These are phyloP conservation scores for Arthroderma sp. DNA, from an alignment of 2,329 filamentous ascomycete genomes.

Conservation along the genomic window DNA sequence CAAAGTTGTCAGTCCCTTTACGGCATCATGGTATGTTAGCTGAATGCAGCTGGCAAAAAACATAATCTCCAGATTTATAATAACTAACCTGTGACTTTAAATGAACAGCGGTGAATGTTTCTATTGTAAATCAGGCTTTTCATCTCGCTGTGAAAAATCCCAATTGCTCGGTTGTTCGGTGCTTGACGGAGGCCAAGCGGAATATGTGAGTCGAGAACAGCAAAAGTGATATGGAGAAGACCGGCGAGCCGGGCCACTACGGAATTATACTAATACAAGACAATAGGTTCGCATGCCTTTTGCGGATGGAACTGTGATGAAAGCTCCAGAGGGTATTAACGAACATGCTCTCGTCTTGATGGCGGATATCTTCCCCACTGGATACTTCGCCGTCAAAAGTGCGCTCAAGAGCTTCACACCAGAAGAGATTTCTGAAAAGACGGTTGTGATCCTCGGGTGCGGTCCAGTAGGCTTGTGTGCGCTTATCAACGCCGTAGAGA, in stretches of 20 bases:
- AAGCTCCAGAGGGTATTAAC: constrained; percentile 56
- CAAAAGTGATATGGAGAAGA: background rate
- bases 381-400: constrained; percentile 71
- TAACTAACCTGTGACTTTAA: background rate
- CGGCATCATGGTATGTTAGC: constrained; percentile 53
- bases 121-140: constrained; percentile 66
- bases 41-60: background rate
- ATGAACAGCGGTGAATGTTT: constrained; percentile 54
- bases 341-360: constrained; percentile 69
- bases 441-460: constrained; percentile 70
- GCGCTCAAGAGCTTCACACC: constrained; percentile 52
- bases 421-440: constrained; percentile 50
- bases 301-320: constrained; percentile 68
- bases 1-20: constrained; percentile 71
- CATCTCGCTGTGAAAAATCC: constrained; percentile 60
- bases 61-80: background rate
- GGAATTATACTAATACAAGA: background rate
- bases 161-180: constrained; percentile 55
- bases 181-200: constrained; percentile 68
- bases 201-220: constrained; percentile 44
- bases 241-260: background rate
- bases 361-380: constrained; percentile 81
- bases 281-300: constrained; percentile 55
- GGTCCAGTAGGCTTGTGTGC: constrained; percentile 79
- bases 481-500: constrained; percentile 61